phyloP scores from a whole-genome alignment of 331 rosid genomes.

The Malus hybrid region DNA sequence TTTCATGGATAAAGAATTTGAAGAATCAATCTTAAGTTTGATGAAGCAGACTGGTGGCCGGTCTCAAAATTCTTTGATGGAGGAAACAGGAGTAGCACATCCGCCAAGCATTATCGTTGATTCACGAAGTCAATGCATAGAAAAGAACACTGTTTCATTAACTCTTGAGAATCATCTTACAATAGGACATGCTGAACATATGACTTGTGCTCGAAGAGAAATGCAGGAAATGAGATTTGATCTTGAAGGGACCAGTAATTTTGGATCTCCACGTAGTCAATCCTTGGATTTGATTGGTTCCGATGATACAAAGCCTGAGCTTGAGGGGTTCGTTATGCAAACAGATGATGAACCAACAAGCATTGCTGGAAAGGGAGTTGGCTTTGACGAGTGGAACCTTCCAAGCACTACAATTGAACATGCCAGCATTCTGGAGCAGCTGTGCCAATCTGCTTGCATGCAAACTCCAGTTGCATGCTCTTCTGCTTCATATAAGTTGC shows the following conservation, averaged over 20 bases:
- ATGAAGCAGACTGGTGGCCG: slow-evolving; percentile 14
- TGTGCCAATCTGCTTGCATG: slow-evolving; percentile 50
- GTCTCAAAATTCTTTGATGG: slow-evolving; percentile 8
- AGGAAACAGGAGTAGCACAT: slow-evolving; percentile 22
- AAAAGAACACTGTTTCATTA: slow-evolving; percentile 19
- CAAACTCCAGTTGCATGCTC: slow-evolving; percentile 53
- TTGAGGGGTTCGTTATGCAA: slow-evolving; percentile 62
- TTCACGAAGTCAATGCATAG: slow-evolving; percentile 18
- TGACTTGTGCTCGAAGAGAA: slow-evolving; percentile 22
- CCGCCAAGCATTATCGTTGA: slow-evolving; percentile 15
- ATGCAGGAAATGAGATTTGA: slow-evolving; percentile 23
- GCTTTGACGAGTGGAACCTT: slow-evolving; percentile 40
- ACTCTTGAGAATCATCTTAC: slow-evolving; percentile 19
- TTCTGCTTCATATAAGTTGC: slow-evolving; percentile 35
- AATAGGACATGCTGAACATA: slow-evolving; percentile 22
- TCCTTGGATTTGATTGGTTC: slow-evolving; percentile 29
- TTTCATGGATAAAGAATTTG: slow-evolving; percentile 11
- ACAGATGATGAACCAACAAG: slow-evolving; percentile 42
- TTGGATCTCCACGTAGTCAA: slow-evolving; percentile 27
- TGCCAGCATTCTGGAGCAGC: slow-evolving; percentile 46
- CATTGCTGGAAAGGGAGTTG: slow-evolving; percentile 34
- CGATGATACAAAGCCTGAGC: slow-evolving; percentile 50
- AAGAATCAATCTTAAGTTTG: slow-evolving; percentile 19
- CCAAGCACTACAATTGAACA: slow-evolving; percentile 32
- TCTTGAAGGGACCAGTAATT: slow-evolving; percentile 24